Percentiles rank a stretch among this genome's conserved stretches.
Evolutionary conservation across 108 stramenopile species (phyloP).

Genomic region (Skeletonema menzelii): DNA sequence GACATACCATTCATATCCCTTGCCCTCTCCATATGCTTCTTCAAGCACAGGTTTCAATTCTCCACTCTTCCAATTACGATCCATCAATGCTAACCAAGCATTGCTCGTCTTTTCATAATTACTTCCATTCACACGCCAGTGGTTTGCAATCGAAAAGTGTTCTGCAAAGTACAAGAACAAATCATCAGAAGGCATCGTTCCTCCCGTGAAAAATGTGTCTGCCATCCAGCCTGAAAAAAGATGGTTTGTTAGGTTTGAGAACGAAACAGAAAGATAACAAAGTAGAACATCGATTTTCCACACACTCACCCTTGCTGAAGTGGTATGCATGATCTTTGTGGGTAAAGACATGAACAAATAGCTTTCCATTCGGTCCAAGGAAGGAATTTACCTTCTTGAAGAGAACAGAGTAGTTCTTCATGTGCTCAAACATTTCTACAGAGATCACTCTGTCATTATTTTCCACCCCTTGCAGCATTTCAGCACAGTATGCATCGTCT

Average conservation of each 20-base stretch:
- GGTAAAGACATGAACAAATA: conserved; percentile 96
- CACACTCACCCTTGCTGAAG: conserved; percentile 60
- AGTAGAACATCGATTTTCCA: background rate
- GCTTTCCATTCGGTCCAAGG: conserved; percentile 77
- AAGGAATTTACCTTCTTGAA: conserved; percentile 79
- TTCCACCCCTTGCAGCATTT: conserved; percentile 60
- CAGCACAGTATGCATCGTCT: conserved; percentile 46
- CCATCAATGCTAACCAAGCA: conserved; percentile 90
- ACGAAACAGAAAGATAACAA: background rate
- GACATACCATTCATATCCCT: conserved; percentile 80
- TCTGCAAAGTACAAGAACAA: conserved; percentile 90
- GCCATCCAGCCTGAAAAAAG: conserved; percentile 88
- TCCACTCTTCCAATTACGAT: conserved; percentile 75
- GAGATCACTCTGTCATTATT: conserved; percentile 86
- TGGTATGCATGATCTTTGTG: conserved; percentile 90
- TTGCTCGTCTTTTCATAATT: conserved; percentile 92
- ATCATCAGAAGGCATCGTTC: conserved; percentile 93
- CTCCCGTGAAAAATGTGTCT: conserved; percentile 82
- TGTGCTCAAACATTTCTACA: conserved; percentile 98
- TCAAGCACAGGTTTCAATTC: conserved; percentile 61
- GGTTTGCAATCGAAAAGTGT: conserved; percentile 53
- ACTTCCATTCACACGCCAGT: conserved; percentile 93
- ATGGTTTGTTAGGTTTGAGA: background rate
- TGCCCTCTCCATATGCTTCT: conserved; percentile 82
- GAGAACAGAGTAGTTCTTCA: conserved; percentile 94